These are phyloP conservation scores for Talinum fruticosum DNA, from an alignment of 148 eudicot species.

Conservation along the genomic window DNA sequence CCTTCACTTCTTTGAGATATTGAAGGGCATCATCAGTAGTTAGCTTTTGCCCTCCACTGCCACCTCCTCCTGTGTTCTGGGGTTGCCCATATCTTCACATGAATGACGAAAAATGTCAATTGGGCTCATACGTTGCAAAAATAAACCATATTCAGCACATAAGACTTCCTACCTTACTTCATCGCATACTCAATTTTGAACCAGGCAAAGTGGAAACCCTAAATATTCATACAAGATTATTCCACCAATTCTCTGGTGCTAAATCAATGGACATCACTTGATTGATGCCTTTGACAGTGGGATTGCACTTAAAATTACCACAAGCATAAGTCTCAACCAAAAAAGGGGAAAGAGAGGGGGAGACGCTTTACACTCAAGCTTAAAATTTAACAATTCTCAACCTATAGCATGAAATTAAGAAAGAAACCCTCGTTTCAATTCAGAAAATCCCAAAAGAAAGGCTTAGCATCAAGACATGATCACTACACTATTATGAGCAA, in stretches of 20 bases:
- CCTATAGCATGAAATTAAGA: not conserved
- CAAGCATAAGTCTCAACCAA: not conserved
- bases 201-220: constrained; percentile 4
- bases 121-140: constrained; percentile 4
- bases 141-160: not conserved
- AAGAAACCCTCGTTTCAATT: constrained; percentile 10
- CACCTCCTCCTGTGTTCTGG: constrained; percentile 47
- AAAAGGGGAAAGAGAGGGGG: not conserved
- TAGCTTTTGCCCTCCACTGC: constrained; percentile 55
- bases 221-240: not conserved
- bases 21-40: constrained; percentile 91
- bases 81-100: constrained; percentile 60
- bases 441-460: not conserved
- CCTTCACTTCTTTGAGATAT: constrained; percentile 95
- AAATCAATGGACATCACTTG: not conserved
- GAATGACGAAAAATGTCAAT: constrained; percentile 17
- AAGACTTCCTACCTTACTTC: not conserved
- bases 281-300: not conserved
- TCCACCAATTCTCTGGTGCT: not conserved
- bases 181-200: not conserved
- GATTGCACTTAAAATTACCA: constrained; percentile 5
- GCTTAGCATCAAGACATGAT: constrained; percentile 12
- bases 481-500: constrained; percentile 7
- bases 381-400: constrained; percentile 12
- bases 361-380: not conserved